A percentile compares a stretch with the other conserved stretches of the same genome.
These are phyloP conservation scores for Cercospora zeae-maydis DNA, from an alignment of 2,329 filamentous ascomycete species.

Conservation along the genomic window DNA sequence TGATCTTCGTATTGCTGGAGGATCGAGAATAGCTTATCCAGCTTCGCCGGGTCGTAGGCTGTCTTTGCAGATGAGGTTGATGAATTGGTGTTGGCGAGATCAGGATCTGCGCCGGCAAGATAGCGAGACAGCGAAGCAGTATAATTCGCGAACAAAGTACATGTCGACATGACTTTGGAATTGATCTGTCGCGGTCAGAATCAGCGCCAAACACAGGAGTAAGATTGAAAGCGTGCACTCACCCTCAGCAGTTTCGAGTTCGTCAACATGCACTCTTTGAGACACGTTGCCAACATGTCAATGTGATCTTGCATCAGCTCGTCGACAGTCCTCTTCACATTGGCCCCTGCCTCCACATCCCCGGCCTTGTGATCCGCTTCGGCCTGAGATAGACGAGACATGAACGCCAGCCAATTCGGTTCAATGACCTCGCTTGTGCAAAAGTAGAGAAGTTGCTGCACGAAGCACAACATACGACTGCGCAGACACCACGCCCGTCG, in stretches of 20 bases:
- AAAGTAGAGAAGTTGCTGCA: conserved; percentile 94
- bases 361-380: conserved; percentile 44
- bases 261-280: conserved; percentile 98
- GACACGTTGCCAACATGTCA: conserved; percentile 92
- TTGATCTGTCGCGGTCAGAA: conserved; percentile 64
- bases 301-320: conserved; percentile 99
- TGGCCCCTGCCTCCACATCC: conserved; percentile 39
- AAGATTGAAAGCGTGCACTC: conserved; percentile 34
- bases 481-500: conserved; percentile 85
- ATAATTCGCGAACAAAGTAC: conserved; percentile 88
- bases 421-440: conserved; percentile 97
- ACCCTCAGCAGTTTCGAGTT: conserved; percentile 92
- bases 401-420: conserved; percentile 92
- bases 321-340: conserved; percentile 72
- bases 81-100: conserved; percentile 55
- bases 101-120: conserved; percentile 77
- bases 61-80: conserved; percentile 34
- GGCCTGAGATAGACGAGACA: conserved; percentile 69
- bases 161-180: conserved; percentile 94
- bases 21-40: conserved; percentile 79
- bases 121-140: conserved; percentile 82
- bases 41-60: conserved; percentile 51
- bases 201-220: conserved; percentile 8
- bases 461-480: conserved; percentile 92
- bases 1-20: conserved; percentile 90